Percentiles rank a stretch among this genome's conserved stretches.
Evolutionary conservation across 2,329 filamentous ascomycete species (phyloP).

Genomic region (Plectosphaerella cucumerina): DNA sequence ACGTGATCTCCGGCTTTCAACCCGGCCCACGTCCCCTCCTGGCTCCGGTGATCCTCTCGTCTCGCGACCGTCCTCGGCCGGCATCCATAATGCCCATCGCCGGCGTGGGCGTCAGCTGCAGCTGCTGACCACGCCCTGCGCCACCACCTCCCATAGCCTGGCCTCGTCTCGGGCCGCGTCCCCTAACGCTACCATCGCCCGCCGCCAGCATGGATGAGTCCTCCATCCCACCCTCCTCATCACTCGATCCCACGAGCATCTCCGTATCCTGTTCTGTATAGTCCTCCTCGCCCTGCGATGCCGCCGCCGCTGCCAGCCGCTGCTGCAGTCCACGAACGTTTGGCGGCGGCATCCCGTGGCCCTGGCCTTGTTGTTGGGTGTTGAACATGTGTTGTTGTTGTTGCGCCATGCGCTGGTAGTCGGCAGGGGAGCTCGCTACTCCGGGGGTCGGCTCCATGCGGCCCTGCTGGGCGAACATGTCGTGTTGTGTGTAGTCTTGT

Average conservation of each 20-base stretch:
- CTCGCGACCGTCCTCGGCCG: slow-evolving; percentile 20
- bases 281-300: slow-evolving; percentile 9
- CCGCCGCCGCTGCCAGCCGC: slow-evolving; percentile 12
- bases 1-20: background rate
- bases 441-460: slow-evolving; percentile 14
- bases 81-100: slow-evolving; percentile 18
- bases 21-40: slow-evolving; percentile 13
- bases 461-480: slow-evolving; percentile 24
- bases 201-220: slow-evolving; percentile 11
- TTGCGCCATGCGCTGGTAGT: slow-evolving; percentile 4
- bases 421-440: background rate
- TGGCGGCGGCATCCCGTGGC: slow-evolving; percentile 6
- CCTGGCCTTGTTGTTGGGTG: background rate
- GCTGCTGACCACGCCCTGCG: slow-evolving; percentile 1
- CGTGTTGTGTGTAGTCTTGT: background rate
- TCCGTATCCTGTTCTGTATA: slow-evolving; percentile 11
- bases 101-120: slow-evolving; percentile 20
- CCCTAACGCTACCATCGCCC: slow-evolving; percentile 2
- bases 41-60: slow-evolving; percentile 33
- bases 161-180: slow-evolving; percentile 16
- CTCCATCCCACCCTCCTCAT: slow-evolving; percentile 7
- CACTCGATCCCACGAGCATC: slow-evolving; percentile 8
- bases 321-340: background rate
- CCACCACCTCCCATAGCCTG: slow-evolving; percentile 3
- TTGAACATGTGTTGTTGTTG: background rate